Conservation (phyloP, 1,139 yeast species). For the Yamadazyma membranifaciens region DNA sequence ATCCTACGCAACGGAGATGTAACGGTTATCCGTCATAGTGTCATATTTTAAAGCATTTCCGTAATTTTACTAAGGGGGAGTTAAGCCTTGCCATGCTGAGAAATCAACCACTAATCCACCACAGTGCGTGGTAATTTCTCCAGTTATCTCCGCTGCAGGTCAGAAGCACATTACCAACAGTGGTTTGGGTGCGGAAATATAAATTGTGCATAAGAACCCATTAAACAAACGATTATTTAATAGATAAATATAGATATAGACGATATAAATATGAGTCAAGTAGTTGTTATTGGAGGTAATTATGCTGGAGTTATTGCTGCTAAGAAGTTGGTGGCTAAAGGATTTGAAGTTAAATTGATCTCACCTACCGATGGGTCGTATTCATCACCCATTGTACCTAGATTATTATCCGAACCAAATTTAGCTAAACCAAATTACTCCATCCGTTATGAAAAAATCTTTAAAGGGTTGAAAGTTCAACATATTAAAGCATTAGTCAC, state of each 20-base stretch:
- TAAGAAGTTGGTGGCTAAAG: conserved; percentile 16
- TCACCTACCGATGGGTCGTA: conserved; percentile 19
- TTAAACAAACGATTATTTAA: no score
- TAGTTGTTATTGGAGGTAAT: conserved; percentile 36
- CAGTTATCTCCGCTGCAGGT: no score
- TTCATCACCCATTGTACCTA: conserved; percentile 27
- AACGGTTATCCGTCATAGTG: no score
- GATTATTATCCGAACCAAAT: conserved; percentile 23
- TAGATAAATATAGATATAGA: no score
- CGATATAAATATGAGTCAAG: conserved; percentile 5
- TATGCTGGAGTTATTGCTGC: conserved; percentile 31
- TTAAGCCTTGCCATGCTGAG: no score
- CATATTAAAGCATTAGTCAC: conserved; percentile 18
- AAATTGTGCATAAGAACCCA: background rate
- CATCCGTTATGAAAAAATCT: conserved; percentile 12
- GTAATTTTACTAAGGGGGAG: no score
- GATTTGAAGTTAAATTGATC: conserved; percentile 17
- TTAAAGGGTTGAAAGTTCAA: conserved; percentile 13
- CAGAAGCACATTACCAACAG: no score
- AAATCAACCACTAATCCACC: no score
- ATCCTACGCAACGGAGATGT: no score
- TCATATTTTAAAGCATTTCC: no score
- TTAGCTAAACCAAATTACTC: conserved; percentile 12
- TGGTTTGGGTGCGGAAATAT: no score
- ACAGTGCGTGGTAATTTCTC: no score